phyloP scores from a whole-genome alignment of 176 grass and related monocot species.

The Zea luxurians region DNA sequence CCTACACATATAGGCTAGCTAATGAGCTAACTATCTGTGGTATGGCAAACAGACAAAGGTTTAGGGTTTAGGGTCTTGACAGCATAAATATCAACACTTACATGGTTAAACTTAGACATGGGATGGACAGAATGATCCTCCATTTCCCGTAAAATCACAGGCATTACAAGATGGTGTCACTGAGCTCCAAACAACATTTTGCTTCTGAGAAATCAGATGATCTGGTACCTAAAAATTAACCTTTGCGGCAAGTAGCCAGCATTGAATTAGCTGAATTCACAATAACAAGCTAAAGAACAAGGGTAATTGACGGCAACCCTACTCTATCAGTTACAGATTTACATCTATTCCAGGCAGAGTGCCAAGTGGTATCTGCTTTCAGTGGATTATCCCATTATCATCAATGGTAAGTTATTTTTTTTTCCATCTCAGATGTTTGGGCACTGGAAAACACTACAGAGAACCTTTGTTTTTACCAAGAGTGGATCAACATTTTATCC shows the following conservation, averaged over 20 bases:
- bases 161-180: too few relatives aligned
- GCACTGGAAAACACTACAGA: not conserved
- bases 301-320: not conserved
- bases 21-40: slow-evolving; percentile 38
- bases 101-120: too few relatives aligned
- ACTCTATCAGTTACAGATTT: slow-evolving; percentile 6
- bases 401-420: not conserved
- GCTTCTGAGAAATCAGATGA: too few relatives aligned
- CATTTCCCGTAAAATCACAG: too few relatives aligned
- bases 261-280: not conserved
- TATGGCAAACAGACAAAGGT: slow-evolving; percentile 26
- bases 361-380: slow-evolving; percentile 2
- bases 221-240: too few relatives aligned
- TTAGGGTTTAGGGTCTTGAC: slow-evolving; percentile 1
- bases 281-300: slow-evolving; percentile 7
- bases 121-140: too few relatives aligned
- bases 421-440: not conserved
- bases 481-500: not conserved
- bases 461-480: not conserved
- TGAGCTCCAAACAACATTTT: too few relatives aligned
- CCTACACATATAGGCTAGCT: slow-evolving; percentile 34
- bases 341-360: slow-evolving; percentile 21
- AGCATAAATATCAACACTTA: slow-evolving; percentile 14
- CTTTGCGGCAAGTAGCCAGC: too few relatives aligned
- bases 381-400: not conserved